These are phyloP conservation scores for Sclerotinia trifoliorum DNA, from an alignment of 2,329 filamentous ascomycete species.

Conservation along the genomic window DNA sequence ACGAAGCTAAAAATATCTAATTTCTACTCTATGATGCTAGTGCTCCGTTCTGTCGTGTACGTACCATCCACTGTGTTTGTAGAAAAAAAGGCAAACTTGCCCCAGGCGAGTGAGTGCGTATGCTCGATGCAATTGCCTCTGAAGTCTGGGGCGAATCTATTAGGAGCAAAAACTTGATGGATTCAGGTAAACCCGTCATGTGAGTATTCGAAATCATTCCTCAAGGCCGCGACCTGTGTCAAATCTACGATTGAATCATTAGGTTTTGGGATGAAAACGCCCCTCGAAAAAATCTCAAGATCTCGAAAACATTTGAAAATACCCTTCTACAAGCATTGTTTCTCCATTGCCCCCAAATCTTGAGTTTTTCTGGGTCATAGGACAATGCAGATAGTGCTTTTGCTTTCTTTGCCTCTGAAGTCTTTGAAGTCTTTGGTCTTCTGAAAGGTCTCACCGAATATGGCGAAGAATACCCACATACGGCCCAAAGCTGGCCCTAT, in stretches of 20 bases:
- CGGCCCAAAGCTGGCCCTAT: neutral
- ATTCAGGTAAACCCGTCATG: neutral
- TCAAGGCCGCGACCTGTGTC: neutral
- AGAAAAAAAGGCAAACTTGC: no score
- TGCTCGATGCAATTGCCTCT: no score
- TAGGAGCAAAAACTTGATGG: no score
- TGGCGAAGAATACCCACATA: neutral
- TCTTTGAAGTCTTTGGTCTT: neutral
- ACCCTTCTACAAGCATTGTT: neutral
- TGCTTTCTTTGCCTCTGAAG: neutral
- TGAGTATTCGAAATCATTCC: neutral
- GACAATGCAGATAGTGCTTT: neutral
- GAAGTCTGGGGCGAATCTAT: no score
- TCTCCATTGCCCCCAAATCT: no score
- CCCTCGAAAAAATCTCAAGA: neutral
- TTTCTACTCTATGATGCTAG: no score
- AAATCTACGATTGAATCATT: neutral
- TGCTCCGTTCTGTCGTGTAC: no score
- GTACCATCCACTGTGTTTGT: no score
- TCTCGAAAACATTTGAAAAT: neutral
- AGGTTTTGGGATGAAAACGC: neutral
- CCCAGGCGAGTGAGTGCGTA: no score
- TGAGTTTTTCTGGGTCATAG: neutral
- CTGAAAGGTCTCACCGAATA: neutral
- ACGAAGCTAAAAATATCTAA: no score